These are phyloP conservation scores for Trichothecium sympodiale DNA, from an alignment of 2,329 filamentous ascomycete genomes.

Conservation along the genomic window DNA sequence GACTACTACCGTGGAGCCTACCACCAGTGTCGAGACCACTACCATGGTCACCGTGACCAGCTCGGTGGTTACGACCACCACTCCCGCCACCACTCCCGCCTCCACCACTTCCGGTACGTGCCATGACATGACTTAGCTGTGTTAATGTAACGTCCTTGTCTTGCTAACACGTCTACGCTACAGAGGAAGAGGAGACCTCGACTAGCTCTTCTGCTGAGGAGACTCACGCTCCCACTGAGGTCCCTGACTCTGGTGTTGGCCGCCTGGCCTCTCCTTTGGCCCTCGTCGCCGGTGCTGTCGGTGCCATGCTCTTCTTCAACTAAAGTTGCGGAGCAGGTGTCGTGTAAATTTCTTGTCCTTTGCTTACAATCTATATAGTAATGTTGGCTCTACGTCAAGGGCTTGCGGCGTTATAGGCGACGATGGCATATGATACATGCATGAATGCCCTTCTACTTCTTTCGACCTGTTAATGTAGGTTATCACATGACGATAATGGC, in stretches of 20 bases:
- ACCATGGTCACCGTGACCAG: slow-evolving; percentile 5
- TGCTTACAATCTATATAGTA: slow-evolving; percentile 1
- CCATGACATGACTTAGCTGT: neutral
- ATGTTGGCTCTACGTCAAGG: neutral
- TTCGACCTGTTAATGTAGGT: too few relatives aligned
- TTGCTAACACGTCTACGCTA: slow-evolving; percentile 4
- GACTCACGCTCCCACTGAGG: slow-evolving; percentile 1
- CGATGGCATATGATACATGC: too few relatives aligned
- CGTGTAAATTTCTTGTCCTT: neutral
- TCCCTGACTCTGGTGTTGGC: slow-evolving; percentile 17
- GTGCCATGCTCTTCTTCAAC: slow-evolving; percentile 19
- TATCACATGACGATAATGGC: too few relatives aligned
- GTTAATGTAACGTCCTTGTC: too few relatives aligned
- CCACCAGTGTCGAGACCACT: slow-evolving; percentile 6
- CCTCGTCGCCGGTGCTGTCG: slow-evolving; percentile 20
- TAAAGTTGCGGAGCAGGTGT: slow-evolving; percentile 7
- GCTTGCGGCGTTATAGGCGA: slow-evolving; percentile 1
- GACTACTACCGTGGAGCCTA: slow-evolving; percentile 6
- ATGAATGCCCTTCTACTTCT: too few relatives aligned
- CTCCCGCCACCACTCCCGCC: slow-evolving; percentile 2
- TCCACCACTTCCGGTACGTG: slow-evolving; percentile 6
- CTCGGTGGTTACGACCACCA: slow-evolving; percentile 4
- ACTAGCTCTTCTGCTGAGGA: slow-evolving; percentile 8
- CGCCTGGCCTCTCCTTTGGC: slow-evolving; percentile 19
- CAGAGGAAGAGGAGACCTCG: slow-evolving; percentile 4